These are phyloP conservation scores for Pestalotiopsis sp. DNA, from an alignment of 2,329 filamentous ascomycete genomes.

Conservation along the genomic window DNA sequence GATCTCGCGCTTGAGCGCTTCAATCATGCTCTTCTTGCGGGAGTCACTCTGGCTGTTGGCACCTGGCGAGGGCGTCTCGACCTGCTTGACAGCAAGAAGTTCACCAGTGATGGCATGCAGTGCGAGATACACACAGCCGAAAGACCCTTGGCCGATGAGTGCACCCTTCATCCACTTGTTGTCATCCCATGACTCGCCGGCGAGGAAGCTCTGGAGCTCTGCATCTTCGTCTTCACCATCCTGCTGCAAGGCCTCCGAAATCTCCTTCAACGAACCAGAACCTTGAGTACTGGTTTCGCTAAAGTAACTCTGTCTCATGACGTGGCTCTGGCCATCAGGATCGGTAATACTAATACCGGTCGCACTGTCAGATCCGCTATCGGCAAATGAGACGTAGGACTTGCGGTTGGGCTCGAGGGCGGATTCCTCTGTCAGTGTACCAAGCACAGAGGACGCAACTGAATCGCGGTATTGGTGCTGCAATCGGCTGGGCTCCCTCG, in stretches of 20 bases:
- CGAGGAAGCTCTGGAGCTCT: constrained; percentile 85
- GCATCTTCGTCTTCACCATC: constrained; percentile 92
- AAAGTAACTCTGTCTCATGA: constrained; percentile 75
- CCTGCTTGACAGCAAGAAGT: constrained; percentile 97
- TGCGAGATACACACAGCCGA: constrained; percentile 92
- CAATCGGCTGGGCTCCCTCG: constrained; percentile 44
- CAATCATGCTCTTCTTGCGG: constrained; percentile 97
- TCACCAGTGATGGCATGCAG: constrained; percentile 95
- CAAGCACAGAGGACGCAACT: constrained; percentile 82
- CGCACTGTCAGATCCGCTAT: constrained; percentile 70
- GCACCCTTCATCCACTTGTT: constrained; percentile 99
- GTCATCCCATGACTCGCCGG: constrained; percentile 92
- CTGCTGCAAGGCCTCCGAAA: constrained; percentile 81
- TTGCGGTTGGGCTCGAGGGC: constrained; percentile 85
- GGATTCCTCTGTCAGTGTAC: constrained; percentile 89
- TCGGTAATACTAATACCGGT: constrained; percentile 70
- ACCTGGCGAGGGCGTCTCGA: constrained; percentile 80
- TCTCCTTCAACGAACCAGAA: constrained; percentile 75
- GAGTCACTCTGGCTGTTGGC: constrained; percentile 80
- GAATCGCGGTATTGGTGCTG: constrained; percentile 78
- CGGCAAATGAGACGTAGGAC: constrained; percentile 88
- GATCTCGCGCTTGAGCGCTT: constrained; percentile 95
- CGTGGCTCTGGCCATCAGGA: constrained; percentile 60
- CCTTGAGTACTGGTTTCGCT: constrained; percentile 75
- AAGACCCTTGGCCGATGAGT: constrained; percentile 93